phyloP scores from a whole-genome alignment of 176 grass and related monocot species.

The Hyparrhenia diplandra region DNA sequence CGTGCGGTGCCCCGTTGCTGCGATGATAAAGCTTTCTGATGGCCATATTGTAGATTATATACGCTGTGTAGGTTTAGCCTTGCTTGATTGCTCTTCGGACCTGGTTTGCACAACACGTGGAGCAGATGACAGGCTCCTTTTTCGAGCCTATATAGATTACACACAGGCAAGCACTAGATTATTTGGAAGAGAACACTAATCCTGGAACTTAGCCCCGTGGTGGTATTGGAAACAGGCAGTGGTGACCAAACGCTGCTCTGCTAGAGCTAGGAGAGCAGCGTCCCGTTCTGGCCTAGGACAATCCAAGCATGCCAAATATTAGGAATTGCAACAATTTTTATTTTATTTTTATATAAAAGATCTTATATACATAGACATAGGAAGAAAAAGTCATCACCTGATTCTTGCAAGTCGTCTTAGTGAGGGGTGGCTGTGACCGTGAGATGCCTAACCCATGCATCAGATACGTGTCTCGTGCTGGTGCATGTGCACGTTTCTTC shows the following conservation, averaged over 20 bases:
- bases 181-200: background rate
- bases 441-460: no score
- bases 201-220: background rate
- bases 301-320: no score
- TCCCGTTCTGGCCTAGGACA: background rate
- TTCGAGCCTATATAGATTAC: background rate
- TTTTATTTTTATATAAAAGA: background rate
- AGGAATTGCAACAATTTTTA: background rate
- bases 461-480: background rate
- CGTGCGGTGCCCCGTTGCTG: background rate
- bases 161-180: background rate
- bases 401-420: no score
- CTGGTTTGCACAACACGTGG: background rate
- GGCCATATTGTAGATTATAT: no score
- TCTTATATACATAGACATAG: background rate
- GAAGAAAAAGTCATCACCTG: background rate
- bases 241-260: no score
- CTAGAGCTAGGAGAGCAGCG: no score
- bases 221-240: background rate
- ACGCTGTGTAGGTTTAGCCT: background rate
- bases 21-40: background rate
- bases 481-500: background rate
- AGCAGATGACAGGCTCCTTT: background rate
- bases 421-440: background rate
- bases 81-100: background rate